These are phyloP conservation scores for Aspergillus sparsus DNA, from an alignment of 495 filamentous ascomycete genomes.

Conservation along the genomic window DNA sequence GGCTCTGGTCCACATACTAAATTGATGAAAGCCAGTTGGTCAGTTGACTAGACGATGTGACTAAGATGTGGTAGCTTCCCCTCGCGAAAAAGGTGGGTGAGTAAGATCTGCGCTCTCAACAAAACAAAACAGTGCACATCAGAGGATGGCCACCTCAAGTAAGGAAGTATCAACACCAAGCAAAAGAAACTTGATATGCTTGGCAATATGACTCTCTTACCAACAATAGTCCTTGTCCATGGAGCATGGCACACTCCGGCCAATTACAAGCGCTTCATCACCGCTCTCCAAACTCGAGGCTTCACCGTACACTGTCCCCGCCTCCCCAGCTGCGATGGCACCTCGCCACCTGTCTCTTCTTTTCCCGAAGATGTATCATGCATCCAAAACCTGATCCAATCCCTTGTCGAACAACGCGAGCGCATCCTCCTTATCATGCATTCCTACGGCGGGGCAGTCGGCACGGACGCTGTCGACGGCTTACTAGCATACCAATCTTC, in stretches of 20 bases:
- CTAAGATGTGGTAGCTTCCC: too few relatives aligned
- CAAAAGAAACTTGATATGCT: neutral
- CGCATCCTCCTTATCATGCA: constrained; percentile 40
- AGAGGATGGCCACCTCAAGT: neutral
- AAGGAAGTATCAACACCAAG: neutral
- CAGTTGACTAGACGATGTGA: too few relatives aligned
- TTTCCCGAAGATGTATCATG: constrained; percentile 30
- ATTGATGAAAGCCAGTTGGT: too few relatives aligned
- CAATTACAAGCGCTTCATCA: constrained; percentile 38
- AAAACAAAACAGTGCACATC: too few relatives aligned
- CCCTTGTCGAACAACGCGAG: constrained; percentile 30
- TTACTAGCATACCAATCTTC: constrained; percentile 21
- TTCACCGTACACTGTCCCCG: constrained; percentile 39
- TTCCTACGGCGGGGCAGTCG: constrained; percentile 44
- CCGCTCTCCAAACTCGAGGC: constrained; percentile 31
- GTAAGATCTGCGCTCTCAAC: too few relatives aligned
- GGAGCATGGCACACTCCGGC: constrained; percentile 46
- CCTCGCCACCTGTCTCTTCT: constrained; percentile 26
- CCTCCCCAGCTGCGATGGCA: constrained; percentile 35
- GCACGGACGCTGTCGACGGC: constrained; percentile 35
- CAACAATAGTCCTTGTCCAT: constrained; percentile 43
- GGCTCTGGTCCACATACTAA: too few relatives aligned
- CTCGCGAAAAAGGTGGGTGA: too few relatives aligned
- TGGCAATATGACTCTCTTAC: constrained; percentile 7
- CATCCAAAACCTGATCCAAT: constrained; percentile 26